These are phyloP conservation scores for Endotrypanum monterogeii DNA, from an alignment of 208 protist genomes.

Conservation along the genomic window DNA sequence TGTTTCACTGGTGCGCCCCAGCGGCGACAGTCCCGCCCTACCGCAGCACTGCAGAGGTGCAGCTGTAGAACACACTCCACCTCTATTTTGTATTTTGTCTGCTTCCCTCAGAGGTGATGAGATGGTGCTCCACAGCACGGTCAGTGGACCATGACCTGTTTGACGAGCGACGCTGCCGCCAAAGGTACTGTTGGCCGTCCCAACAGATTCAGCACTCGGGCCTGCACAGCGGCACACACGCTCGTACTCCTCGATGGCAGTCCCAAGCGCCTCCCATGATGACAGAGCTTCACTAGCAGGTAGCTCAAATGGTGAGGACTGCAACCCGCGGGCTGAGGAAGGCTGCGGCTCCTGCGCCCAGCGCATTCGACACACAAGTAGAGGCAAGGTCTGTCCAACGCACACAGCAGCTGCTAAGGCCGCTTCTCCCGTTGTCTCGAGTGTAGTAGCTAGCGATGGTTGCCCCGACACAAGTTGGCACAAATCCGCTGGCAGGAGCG, in stretches of 20 bases:
- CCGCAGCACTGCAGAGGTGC: neutral
- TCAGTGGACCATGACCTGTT: constrained; percentile 14
- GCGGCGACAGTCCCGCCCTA: neutral
- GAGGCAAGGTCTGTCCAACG: neutral
- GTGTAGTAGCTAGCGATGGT: neutral
- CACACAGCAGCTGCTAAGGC: neutral
- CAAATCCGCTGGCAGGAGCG: constrained; percentile 18
- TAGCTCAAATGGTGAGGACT: neutral
- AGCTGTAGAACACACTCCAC: neutral
- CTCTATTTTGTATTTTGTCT: neutral
- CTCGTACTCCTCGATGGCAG: constrained; percentile 23
- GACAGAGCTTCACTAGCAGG: neutral
- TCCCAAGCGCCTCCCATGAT: constrained; percentile 11
- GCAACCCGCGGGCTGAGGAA: neutral
- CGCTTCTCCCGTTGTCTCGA: constrained; percentile 3
- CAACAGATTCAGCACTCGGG: neutral
- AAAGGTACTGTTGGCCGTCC: neutral
- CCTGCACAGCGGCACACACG: neutral
- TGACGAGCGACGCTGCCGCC: neutral
- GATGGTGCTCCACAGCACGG: constrained; percentile 42
- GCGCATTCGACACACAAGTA: constrained; percentile 17
- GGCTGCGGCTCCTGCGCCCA: constrained; percentile 25
- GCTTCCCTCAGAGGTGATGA: neutral
- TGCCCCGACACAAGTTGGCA: neutral
- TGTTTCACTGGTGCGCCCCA: neutral